Percentiles rank a stretch among this genome's conserved stretches.
Evolutionary conservation across 2,329 filamentous ascomycete species (phyloP).

Genomic region (Neonectria sp.): DNA sequence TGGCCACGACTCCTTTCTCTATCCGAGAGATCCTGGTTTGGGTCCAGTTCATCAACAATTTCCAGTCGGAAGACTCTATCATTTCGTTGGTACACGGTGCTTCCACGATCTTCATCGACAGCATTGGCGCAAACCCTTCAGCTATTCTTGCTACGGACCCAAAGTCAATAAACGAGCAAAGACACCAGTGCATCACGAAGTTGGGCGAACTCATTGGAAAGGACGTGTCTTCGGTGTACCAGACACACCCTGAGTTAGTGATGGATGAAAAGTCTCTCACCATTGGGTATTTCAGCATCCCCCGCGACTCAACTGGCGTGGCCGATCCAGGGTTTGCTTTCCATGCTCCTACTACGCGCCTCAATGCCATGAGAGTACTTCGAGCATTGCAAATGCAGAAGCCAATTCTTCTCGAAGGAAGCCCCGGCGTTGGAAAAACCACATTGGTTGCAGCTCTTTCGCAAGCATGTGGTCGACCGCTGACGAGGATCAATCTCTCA

Average conservation of each 20-base stretch:
- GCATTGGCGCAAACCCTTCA: constrained; percentile 93
- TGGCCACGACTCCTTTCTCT: constrained; percentile 83
- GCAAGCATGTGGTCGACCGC: constrained; percentile 80
- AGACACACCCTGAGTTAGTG: constrained; percentile 71
- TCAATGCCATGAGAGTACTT: constrained; percentile 92
- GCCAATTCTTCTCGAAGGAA: constrained; percentile 94
- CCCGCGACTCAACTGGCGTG: constrained; percentile 60
- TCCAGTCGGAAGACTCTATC: constrained; percentile 61
- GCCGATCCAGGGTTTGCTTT: constrained; percentile 70
- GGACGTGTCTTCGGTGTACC: constrained; percentile 78
- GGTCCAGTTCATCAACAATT: constrained; percentile 91
- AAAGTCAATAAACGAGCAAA: constrained; percentile 78
- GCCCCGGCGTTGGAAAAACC: constrained; percentile 98
- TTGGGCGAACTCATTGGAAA: constrained; percentile 76
- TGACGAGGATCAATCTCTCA: constrained; percentile 96
- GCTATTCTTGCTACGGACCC: constrained; percentile 83
- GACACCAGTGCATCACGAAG: constrained; percentile 80
- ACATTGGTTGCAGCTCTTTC: constrained; percentile 91
- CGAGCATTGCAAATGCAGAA: constrained; percentile 91
- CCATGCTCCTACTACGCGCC: constrained; percentile 88
- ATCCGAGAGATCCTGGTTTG: constrained; percentile 94
- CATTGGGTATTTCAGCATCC: constrained; percentile 83
- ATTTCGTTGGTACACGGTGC: constrained; percentile 83
- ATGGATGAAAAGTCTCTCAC: constrained; percentile 67
- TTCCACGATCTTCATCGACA: constrained; percentile 95